Evolutionary conservation across 1,284 basidiomycete species (phyloP).

Genomic region (Heterobasidion occidentale): DNA sequence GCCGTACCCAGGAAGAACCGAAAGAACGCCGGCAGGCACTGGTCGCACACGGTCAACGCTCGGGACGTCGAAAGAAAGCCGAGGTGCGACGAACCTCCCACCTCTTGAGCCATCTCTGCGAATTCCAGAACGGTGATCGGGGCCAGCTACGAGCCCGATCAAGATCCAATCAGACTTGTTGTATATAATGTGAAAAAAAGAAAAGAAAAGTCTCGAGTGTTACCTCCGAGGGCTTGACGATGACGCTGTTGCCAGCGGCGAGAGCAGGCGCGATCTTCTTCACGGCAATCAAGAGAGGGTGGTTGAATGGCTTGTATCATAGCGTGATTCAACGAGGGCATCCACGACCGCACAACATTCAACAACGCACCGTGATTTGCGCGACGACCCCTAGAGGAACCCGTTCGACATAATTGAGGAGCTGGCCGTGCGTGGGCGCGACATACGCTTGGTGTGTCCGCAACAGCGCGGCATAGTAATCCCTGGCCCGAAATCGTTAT

Average conservation of each 20-base stretch:
- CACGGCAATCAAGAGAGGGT: slow-evolving; percentile 73
- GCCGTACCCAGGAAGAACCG: slow-evolving; percentile 67
- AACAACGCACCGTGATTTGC: slow-evolving; percentile 58
- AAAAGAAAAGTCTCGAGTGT: background rate
- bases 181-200: background rate
- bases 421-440: slow-evolving; percentile 70
- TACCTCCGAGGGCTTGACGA: slow-evolving; percentile 79
- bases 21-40: slow-evolving; percentile 73
- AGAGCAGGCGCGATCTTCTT: slow-evolving; percentile 84
- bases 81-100: slow-evolving; percentile 45
- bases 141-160: slow-evolving; percentile 41
- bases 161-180: background rate
- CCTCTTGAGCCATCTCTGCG: slow-evolving; percentile 51
- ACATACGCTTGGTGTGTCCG: slow-evolving; percentile 62
- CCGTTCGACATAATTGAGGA: slow-evolving; percentile 72
- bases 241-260: slow-evolving; percentile 76
- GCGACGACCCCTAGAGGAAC: slow-evolving; percentile 78
- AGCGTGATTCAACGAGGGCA: too few species aligned
- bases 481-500: slow-evolving; percentile 22
- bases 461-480: slow-evolving; percentile 69
- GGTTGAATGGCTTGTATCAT: slow-evolving; percentile 64
- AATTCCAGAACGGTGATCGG: slow-evolving; percentile 76
- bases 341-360: background rate
- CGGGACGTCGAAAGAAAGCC: background rate
- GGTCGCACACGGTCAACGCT: slow-evolving; percentile 1